phyloP scores from a whole-genome alignment of 805 yeast genomes.

The Diddensiella transvaalensis region DNA sequence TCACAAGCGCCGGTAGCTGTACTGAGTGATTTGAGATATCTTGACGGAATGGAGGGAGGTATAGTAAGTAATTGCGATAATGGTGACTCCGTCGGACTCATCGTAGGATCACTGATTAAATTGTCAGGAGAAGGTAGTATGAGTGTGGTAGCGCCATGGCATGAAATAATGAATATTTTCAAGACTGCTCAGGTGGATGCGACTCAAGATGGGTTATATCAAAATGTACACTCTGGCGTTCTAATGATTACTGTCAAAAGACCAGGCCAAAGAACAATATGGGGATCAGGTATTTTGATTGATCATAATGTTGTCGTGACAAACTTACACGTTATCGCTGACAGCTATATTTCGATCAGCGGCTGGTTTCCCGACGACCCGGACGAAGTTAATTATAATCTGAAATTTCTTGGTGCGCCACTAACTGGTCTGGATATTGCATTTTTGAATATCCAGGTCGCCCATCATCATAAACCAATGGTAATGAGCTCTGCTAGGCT shows the following conservation, averaged over 20 bases:
- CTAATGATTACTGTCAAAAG: conserved; percentile 15
- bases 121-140: conserved; percentile 33
- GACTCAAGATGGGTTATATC: background rate
- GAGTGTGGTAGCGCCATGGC: conserved; percentile 31
- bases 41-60: conserved; percentile 39
- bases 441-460: conserved; percentile 16
- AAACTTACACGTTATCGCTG: conserved; percentile 33
- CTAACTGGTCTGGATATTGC: conserved; percentile 32
- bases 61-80: conserved; percentile 12
- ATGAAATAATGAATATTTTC: conserved; percentile 15
- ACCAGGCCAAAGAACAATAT: conserved; percentile 26
- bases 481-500: conserved; percentile 9
- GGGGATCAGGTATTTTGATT: conserved; percentile 38
- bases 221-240: conserved; percentile 3
- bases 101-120: conserved; percentile 29
- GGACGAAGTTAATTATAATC: conserved; percentile 9
- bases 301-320: conserved; percentile 29
- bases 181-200: background rate
- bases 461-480: background rate
- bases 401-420: conserved; percentile 25
- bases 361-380: conserved; percentile 15
- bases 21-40: conserved; percentile 30
- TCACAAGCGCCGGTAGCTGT: conserved; percentile 18
- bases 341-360: conserved; percentile 6
- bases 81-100: conserved; percentile 25